Base-by-base conservation (phyloP, 208 protist species). In the Willaertia magna region DNA sequence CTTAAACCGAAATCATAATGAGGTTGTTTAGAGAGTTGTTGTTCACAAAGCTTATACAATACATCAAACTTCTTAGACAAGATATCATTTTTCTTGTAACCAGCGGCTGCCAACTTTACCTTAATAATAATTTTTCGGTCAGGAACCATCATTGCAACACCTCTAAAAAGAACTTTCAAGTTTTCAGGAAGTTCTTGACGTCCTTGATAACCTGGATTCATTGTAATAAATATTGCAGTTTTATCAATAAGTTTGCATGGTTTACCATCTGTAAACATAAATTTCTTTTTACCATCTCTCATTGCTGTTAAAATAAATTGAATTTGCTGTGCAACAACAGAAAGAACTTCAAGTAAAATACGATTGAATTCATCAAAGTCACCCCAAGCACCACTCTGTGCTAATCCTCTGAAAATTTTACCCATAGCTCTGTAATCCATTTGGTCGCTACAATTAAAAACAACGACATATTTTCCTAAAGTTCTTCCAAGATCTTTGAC, bases 121-220 rank as follows among this genome's bases (percentile, higher is more conserved):
- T 95, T 95, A 94, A 99, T 98, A 89, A 99, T 98, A 43, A 97
- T 96, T 90, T 97, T 92, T 34, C 94, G 90, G 92, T 99, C 96
- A n/a, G 97, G 97, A 87, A 98, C 96, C 96, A 99, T 99, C 97
- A 99, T 99, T 30, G 96, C 97, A 82, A 99, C 96, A 88, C 95
- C 94, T 90, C 97, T 94, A 94, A 99, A 98, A 48, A 98, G 93
- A 88, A 97, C 96, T 91, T 99, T 99, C 47, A 99, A 89, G 91
- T 99, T 99, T 91, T 99, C 97, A 30, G 96, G 97, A 87, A 99
- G 93, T 92, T 99, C 97, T 91, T 99, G 96, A 85, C 97, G 94
- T 84, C 97, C 97, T 26, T 96, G 96, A 92, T 98, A 99, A 87
- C 96, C 97, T 34, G 97, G 97, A 91, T 99, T 98, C 97, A 98